Evolutionary conservation across 345 rosid species (phyloP).

Genomic region (Acer saccharum): DNA sequence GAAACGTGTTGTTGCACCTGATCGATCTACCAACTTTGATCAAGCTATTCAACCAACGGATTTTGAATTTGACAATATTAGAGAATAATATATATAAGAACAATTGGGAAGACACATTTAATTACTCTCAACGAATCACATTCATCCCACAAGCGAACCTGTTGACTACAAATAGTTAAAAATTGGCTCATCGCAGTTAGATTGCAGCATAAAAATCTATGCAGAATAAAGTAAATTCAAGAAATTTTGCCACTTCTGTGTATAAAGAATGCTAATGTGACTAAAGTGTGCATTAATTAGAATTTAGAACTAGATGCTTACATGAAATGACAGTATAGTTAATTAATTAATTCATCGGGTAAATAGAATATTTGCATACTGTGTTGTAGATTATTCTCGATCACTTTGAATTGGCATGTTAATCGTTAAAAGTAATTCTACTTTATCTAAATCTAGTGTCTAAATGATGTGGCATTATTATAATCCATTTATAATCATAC

Average conservation of each 20-base stretch:
- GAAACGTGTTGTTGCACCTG: neutral
- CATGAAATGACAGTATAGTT: neutral
- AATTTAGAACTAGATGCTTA: neutral
- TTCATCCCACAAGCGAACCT: neutral
- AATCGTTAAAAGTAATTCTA: too few relatives aligned
- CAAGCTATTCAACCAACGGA: neutral
- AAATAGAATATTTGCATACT: too few relatives aligned
- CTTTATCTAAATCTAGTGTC: too few relatives aligned
- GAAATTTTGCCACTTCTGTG: too few relatives aligned
- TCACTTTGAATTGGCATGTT: too few relatives aligned
- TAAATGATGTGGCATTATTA: too few relatives aligned
- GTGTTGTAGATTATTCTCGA: too few relatives aligned
- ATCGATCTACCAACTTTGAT: neutral
- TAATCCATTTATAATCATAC: too few relatives aligned
- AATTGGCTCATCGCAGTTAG: neutral
- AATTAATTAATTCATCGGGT: too few relatives aligned
- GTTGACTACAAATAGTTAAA: neutral
- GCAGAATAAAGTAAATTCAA: neutral
- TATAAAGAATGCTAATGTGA: too few relatives aligned
- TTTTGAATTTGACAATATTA: neutral
- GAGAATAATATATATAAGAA: neutral
- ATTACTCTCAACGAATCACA: neutral
- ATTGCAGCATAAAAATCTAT: neutral
- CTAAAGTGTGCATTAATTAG: neutral
- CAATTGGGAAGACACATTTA: neutral